Evolutionary conservation across 495 filamentous ascomycete genomes (phyloP), one percentile per base, ranked within the genome.

Genomic region (Penicillium desertorum): DNA sequence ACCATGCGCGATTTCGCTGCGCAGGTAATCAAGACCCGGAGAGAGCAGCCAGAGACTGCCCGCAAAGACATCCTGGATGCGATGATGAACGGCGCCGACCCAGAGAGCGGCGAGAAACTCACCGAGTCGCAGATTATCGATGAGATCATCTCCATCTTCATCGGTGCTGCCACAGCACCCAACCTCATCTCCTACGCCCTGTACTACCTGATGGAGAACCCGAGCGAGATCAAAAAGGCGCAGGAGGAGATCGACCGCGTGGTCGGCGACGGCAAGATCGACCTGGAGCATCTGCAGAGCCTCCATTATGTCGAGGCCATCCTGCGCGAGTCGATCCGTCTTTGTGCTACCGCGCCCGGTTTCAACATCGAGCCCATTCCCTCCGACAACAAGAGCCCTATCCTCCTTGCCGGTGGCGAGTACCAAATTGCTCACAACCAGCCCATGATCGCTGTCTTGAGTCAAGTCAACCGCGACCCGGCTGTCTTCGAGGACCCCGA

Each of bases 301-400:
- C 73, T 92, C 12, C 71, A 76, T 4, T 92, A 89, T 69, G 71
- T 86, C 58, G 78, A 83, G 29, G 87, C 81, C 37, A 75, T 88
- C 50, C 76, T 94, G 36, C 82, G 88, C 9, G 91, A 96, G 71
- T 81, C 89, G 0, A 72, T 93, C 20, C 84, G 91, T 37, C 71
- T 92, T 1, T 78, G 75, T 19, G 81, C 88, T 3, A 83, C 87
- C 3, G 89, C 88, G 17, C 80, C 86, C 0, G 73, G 77, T 2
- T 85, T 89, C 70, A 86, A 86, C 65, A 77, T 80, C 54, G 77
- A 81, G 54, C 72, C 79, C 12, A 60, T 78, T 46, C 73, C 76
- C 17, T 74, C 80, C n/a, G 74, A 83, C 46, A 79, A 82, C 0
- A 76, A 82, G 61, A 79, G 76, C 27, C 75, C 75, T 16, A 63